Evolutionary conservation across 2,329 filamentous ascomycete genomes (phyloP).

Genomic region (Ceratocystis colombiana): DNA sequence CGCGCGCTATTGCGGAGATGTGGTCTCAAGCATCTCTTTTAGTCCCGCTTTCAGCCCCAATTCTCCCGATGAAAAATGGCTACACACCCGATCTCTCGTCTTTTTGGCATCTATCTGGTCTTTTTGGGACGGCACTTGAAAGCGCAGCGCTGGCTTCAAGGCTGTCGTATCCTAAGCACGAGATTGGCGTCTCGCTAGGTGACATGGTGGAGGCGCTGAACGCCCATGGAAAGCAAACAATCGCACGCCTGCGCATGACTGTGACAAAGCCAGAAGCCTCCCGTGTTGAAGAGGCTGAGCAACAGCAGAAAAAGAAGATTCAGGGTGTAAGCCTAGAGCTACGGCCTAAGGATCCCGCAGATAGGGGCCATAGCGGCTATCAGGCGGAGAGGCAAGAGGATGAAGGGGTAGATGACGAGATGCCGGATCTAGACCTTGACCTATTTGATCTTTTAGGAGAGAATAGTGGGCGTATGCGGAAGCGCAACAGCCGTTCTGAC

Average conservation of each 20-base stretch:
- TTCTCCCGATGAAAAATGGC: slow-evolving; percentile 40
- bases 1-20: slow-evolving; percentile 59
- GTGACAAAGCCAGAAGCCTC: slow-evolving; percentile 32
- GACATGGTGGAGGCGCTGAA: slow-evolving; percentile 59
- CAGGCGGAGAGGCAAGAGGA: slow-evolving; percentile 17
- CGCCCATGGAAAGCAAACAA: slow-evolving; percentile 64
- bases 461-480: background rate
- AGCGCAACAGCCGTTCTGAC: slow-evolving; percentile 3
- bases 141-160: slow-evolving; percentile 67
- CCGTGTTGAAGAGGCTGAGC: background rate
- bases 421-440: slow-evolving; percentile 28
- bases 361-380: background rate
- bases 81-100: slow-evolving; percentile 49
- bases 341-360: background rate
- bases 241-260: slow-evolving; percentile 64
- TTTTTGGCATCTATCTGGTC: slow-evolving; percentile 68
- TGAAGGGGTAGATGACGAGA: slow-evolving; percentile 28
- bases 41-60: slow-evolving; percentile 60
- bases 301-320: slow-evolving; percentile 4
- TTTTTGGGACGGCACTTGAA: slow-evolving; percentile 68
- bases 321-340: background rate
- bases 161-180: slow-evolving; percentile 42
- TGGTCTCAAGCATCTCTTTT: slow-evolving; percentile 64
- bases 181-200: slow-evolving; percentile 42
- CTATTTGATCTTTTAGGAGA: slow-evolving; percentile 25